Conservation (phyloP, 1,284 basidiomycete species). For the Gymnopus androsaceus region DNA sequence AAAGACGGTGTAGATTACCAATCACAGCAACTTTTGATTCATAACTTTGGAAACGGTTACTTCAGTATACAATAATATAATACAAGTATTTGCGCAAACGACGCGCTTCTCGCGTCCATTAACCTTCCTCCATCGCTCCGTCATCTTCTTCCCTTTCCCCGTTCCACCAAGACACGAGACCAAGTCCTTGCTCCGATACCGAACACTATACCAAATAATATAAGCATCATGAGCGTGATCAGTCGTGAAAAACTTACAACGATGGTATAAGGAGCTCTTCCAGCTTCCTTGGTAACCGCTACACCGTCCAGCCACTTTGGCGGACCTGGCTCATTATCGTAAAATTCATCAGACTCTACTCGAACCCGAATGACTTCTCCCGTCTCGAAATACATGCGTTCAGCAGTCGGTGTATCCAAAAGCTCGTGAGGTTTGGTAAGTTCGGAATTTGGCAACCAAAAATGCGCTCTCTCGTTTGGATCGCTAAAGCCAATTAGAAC, state of each 20-base stretch:
- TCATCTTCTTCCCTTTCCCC: constrained; percentile 47
- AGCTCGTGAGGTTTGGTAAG: constrained; percentile 61
- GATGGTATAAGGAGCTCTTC: constrained; percentile 74
- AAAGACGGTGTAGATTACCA: too few species aligned
- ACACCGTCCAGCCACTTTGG: constrained; percentile 73
- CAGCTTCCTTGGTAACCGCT: constrained; percentile 50
- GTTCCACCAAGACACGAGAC: constrained; percentile 75
- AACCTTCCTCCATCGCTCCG: constrained; percentile 44
- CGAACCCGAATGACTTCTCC: constrained; percentile 86
- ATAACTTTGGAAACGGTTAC: too few species aligned
- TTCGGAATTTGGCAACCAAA: constrained; percentile 73
- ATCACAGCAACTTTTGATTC: too few species aligned
- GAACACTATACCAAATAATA: constrained; percentile 61
- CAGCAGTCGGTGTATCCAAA: constrained; percentile 64
- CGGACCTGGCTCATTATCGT: constrained; percentile 89
- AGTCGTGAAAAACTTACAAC: constrained; percentile 51
- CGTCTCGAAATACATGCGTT: constrained; percentile 85
- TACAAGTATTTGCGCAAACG: too few species aligned
- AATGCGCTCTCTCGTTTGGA: constrained; percentile 78
- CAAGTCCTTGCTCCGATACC: constrained; percentile 88
- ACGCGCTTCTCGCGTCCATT: too few species aligned
- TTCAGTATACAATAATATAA: too few species aligned
- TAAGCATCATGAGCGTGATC: neutral
- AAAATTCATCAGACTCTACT: constrained; percentile 87
- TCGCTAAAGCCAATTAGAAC: constrained; percentile 50